Evolutionary conservation across 2,329 filamentous ascomycete species (phyloP), one percentile per base, ranked within the genome.

Genomic region (Colletotrichum godetiae): DNA sequence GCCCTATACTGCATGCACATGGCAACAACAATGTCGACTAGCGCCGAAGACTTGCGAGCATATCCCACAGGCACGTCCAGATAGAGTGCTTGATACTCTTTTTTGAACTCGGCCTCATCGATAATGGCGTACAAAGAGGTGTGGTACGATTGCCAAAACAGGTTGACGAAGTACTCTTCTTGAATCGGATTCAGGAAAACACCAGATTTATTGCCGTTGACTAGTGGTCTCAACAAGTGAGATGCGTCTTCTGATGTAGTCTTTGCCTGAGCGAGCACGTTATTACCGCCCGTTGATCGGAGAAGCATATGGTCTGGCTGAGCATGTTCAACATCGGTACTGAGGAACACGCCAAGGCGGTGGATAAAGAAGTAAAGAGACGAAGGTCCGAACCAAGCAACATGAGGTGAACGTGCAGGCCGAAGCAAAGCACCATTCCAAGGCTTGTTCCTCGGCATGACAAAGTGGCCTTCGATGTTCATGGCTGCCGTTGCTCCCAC

Each of bases 21-120:
- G 0, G 88, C 88, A 19, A 89, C 77, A 42, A 89, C 78, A 29
- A 89, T 88, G 70, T 89, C 88, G 1, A 87, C 85, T 0, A 89
- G 80, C 1, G 88, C 83, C 3, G 87, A 89, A 2, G 84, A 80
- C 10, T 52, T 63, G 15, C 60, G 60, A 31, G n/a, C 10, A 33
- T 49, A 15, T 1, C 60, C 49, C 7, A 24, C 6, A 3, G 37
- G 57, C 66, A 83, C 83, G 12, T 76, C 71, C 10, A 67, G 77
- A 82, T 84, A 86, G 8, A 87, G 78, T 0, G 83, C 84, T 7
- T 81, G 77, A 70, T 87, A 86, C 67, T 87, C 81, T 10, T 79
- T 79, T 61, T 80, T 82, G 70, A 88, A 88, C 42, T 85, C 83
- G 4, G 76, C 72, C 72, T 87, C 84, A 24, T 87, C 82, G 3